These are phyloP conservation scores for Cutaneotrichosporon dermatis DNA, from an alignment of 1,284 basidiomycete species.

Conservation along the genomic window DNA sequence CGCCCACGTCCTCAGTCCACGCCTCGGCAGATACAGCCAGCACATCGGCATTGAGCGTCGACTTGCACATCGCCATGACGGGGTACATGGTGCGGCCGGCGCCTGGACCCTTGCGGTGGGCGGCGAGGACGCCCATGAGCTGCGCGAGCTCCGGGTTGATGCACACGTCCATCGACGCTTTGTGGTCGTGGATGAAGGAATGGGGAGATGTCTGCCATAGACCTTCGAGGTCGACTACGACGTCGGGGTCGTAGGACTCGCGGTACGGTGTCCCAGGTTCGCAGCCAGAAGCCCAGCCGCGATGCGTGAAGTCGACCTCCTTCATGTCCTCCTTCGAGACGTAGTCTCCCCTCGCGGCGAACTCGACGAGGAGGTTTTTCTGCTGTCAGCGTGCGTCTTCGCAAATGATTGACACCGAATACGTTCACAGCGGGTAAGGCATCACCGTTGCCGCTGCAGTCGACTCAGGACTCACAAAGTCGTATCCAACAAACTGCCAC, in stretches of 20 bases:
- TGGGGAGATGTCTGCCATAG: constrained; percentile 32
- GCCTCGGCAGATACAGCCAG: constrained; percentile 54
- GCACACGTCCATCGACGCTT: constrained; percentile 59
- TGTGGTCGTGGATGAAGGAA: constrained; percentile 44
- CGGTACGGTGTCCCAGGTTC: constrained; percentile 41
- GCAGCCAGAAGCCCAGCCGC: constrained; percentile 46
- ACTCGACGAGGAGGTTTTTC: constrained; percentile 34
- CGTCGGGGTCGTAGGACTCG: constrained; percentile 25
- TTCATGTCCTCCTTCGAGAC: constrained; percentile 14
- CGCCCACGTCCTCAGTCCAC: constrained; percentile 47
- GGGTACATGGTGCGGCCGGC: constrained; percentile 54
- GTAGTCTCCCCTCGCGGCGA: constrained; percentile 42
- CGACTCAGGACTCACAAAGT: constrained; percentile 34
- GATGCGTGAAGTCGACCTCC: constrained; percentile 34
- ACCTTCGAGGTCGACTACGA: constrained; percentile 27
- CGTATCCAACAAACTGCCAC: constrained; percentile 46
- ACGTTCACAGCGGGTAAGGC: too few species aligned
- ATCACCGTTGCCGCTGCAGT: too few species aligned
- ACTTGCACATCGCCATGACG: constrained; percentile 58
- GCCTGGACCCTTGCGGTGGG: constrained; percentile 53
- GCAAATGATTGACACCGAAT: too few species aligned
- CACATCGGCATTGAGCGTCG: constrained; percentile 59
- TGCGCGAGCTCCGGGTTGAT: constrained; percentile 55
- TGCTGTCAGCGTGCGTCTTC: constrained; percentile 13
- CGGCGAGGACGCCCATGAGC: constrained; percentile 57